Percentiles rank a stretch among this genome's conserved stretches.
Evolutionary conservation across 352 stramenopile species (phyloP).

Genomic region (Phytophthora podocarpi): DNA sequence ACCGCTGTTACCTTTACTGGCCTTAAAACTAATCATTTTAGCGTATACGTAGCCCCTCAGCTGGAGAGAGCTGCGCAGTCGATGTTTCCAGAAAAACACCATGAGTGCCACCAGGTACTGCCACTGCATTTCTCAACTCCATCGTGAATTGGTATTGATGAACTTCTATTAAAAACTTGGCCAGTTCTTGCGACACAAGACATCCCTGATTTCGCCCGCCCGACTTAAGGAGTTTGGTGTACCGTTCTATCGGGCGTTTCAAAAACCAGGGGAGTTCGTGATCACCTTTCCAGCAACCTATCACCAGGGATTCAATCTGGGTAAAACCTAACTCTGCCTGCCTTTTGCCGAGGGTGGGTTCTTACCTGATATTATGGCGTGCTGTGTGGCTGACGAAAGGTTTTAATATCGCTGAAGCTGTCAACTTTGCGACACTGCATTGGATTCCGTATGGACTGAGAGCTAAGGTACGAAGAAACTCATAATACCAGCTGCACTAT

Average conservation of each 20-base stretch:
- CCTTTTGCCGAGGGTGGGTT: not conserved
- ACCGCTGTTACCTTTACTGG: not conserved
- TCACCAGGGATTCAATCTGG: conserved; percentile 91
- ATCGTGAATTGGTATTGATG: not conserved
- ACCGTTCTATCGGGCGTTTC: conserved; percentile 77
- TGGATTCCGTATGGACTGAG: conserved; percentile 84
- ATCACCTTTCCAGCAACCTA: conserved; percentile 93
- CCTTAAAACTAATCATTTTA: conserved; percentile 6
- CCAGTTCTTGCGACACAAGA: conserved; percentile 95
- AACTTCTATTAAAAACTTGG: not conserved
- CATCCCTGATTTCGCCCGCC: conserved; percentile 87
- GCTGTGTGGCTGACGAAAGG: conserved; percentile 50
- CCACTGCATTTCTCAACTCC: not conserved
- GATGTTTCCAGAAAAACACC: conserved; percentile 89
- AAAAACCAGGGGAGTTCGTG: conserved; percentile 91
- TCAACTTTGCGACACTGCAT: conserved; percentile 89
- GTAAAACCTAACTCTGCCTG: conserved; percentile 30
- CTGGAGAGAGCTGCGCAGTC: conserved; percentile 87
- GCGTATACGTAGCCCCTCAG: conserved; percentile 39
- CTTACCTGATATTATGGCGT: no score
- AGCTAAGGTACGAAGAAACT: conserved; percentile 58
- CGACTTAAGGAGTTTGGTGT: conserved; percentile 86
- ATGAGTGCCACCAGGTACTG: conserved; percentile 70
- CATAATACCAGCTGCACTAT: not conserved
- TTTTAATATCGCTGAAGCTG: conserved; percentile 92